Base-by-base conservation (phyloP, 83 land plant genomes). In the Isoetes engelmannii region DNA sequence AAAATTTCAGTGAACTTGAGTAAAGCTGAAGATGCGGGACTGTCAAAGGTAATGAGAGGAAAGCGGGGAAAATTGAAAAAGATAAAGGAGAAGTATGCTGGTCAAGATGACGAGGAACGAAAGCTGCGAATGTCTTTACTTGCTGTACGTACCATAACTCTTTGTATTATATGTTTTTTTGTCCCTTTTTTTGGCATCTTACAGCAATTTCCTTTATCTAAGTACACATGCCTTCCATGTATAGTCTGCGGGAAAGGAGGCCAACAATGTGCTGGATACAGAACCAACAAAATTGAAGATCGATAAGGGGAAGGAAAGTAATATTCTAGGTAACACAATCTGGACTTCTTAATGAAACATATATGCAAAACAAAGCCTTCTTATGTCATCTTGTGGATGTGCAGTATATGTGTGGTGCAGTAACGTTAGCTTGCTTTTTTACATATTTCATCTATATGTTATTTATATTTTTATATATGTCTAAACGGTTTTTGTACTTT, bases 91-190 rank as follows among this genome's bases (percentile, higher is more conserved):
- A 94, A 94, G 74, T 94, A 94, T 84, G 88, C 89, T 5, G 93
- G 90, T 59, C 99, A 94, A 68, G 99, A 94, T 79, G 97, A 90
- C 57, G 99, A 90, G 73, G 99, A 94, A 72, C 83, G 97, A 61
- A 72, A 74, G 65, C 86, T 90, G 44, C 84, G 97, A 4, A 90
- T 94, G 92, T 83, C 90, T 63, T 77, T 94, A 63, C 77, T 94
- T 45, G 92, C 97, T 63, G 99, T 94, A 71, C 83, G 92, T 83
- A 41, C 12, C 15, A 61, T 37, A 41, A 21, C 43, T 49, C 45
- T 20, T 5, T 44, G 57, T 45, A 61, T 15, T 47, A 45, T 3
- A 37, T 77, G 17, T 48, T 45, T 49, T 70, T 17, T n/a, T 60
- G 57, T 15, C 19, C 5, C 45, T 44, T 44, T 45, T 44, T 45